Conservation (phyloP, 139 green algal genomes). For the Chlorella sp. region DNA sequence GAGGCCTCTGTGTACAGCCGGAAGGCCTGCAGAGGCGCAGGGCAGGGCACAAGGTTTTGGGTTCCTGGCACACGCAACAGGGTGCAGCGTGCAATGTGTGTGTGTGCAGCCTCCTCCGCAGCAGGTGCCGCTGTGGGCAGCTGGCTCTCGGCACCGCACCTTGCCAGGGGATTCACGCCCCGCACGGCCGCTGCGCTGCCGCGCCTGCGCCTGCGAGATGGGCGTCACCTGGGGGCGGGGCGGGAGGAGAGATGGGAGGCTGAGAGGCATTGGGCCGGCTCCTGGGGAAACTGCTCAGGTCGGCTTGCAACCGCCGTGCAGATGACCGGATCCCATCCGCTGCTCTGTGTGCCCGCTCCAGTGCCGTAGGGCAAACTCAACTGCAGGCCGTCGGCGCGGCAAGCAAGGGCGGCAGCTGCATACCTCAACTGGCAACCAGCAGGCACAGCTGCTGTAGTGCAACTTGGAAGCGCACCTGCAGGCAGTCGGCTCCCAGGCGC, state of each 20-base stretch:
- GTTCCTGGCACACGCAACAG: no score
- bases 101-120: no score
- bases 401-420: no score
- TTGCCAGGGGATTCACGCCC: constrained; percentile 74
- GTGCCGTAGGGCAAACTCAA: no score
- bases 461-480: constrained; percentile 64
- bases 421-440: no score
- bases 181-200: constrained; percentile 86
- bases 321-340: no score
- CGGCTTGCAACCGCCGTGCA: no score
- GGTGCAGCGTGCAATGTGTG: no score
- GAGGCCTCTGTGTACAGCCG: constrained; percentile 90
- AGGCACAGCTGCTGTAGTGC: no score
- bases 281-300: not conserved
- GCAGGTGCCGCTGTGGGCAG: no score
- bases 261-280: not conserved
- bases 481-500: constrained; percentile 75
- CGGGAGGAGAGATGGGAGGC: not conserved
- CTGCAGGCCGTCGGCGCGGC: no score
- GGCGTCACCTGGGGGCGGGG: constrained; percentile 74
- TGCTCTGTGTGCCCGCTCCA: not conserved
- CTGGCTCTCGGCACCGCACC: no score
- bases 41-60: not conserved
- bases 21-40: constrained; percentile 57
- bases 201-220: constrained; percentile 82